phyloP scores from a whole-genome alignment of 2,329 filamentous ascomycete genomes.

The Raffaelea deltoideospora region DNA sequence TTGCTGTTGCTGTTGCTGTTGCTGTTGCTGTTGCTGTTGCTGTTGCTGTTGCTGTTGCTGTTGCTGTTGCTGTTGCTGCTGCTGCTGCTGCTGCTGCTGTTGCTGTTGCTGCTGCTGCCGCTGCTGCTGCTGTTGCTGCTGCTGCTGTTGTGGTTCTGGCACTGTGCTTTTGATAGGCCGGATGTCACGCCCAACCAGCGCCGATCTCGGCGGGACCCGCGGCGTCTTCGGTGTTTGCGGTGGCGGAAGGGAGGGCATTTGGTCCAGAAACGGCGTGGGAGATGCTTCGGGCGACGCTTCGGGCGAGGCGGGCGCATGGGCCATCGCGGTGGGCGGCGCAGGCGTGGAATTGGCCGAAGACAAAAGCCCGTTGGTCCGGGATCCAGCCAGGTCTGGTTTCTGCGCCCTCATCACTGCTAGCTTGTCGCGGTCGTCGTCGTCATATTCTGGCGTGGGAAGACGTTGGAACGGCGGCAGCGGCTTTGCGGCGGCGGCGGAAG shows the following conservation, averaged over 20 bases:
- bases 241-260: not conserved
- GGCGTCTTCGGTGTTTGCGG: not conserved
- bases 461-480: slow-evolving; percentile 15
- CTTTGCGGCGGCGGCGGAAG: slow-evolving; percentile 1
- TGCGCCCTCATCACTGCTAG: no score
- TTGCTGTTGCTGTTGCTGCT: no score
- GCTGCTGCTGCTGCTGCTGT: not conserved
- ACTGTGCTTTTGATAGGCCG: slow-evolving; percentile 7
- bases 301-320: slow-evolving; percentile 26
- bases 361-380: no score
- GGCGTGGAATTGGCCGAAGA: no score
- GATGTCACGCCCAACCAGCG: slow-evolving; percentile 7
- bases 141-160: not conserved
- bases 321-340: slow-evolving; percentile 9
- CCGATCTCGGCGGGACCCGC: not conserved
- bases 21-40: no score
- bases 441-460: slow-evolving; percentile 34
- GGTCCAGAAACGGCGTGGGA: no score
- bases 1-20: no score
- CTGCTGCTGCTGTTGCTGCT: not conserved
- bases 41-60: no score
- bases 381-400: no score
- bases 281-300: slow-evolving; percentile 12
- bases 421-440: slow-evolving; percentile 27
- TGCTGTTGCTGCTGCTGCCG: not conserved